Evolutionary conservation across 2,329 filamentous ascomycete species (phyloP).

Genomic region (Aureobasidium sp.): DNA sequence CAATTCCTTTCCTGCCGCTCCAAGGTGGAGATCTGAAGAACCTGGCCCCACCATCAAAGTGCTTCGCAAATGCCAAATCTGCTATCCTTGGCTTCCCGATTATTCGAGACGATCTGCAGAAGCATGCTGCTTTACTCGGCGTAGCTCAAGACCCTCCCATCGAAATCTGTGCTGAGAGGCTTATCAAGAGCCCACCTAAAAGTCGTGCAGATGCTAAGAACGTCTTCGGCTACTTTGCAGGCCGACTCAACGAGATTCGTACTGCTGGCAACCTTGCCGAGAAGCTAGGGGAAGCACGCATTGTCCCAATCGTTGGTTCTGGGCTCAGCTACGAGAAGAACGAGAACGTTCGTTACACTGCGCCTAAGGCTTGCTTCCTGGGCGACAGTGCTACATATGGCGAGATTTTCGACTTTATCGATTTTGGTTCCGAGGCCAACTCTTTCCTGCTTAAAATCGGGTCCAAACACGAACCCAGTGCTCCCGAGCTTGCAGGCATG

Average conservation of each 20-base stretch:
- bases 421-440: slow-evolving; percentile 84
- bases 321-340: slow-evolving; percentile 35
- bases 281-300: slow-evolving; percentile 56
- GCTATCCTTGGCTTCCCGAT: slow-evolving; percentile 75
- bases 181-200: slow-evolving; percentile 65
- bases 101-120: slow-evolving; percentile 65
- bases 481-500: slow-evolving; percentile 73
- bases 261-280: slow-evolving; percentile 47
- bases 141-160: slow-evolving; percentile 78
- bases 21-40: slow-evolving; percentile 41
- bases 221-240: slow-evolving; percentile 78
- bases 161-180: slow-evolving; percentile 62
- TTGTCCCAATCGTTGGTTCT: slow-evolving; percentile 58
- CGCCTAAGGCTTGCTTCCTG: slow-evolving; percentile 71
- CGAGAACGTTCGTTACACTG: slow-evolving; percentile 47
- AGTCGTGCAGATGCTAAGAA: slow-evolving; percentile 58
- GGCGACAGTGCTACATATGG: slow-evolving; percentile 66
- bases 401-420: slow-evolving; percentile 94
- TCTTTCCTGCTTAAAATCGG: slow-evolving; percentile 82
- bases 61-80: slow-evolving; percentile 74
- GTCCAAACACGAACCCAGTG: slow-evolving; percentile 85
- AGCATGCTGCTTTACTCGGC: slow-evolving; percentile 78
- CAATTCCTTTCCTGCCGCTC: slow-evolving; percentile 56
- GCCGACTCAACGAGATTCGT: slow-evolving; percentile 66
- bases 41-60: slow-evolving; percentile 65